Evolutionary conservation across 129 eudicot genomes (phyloP), one percentile per base, ranked within the genome.

Genomic region (Chrysanthemum seticuspe): DNA sequence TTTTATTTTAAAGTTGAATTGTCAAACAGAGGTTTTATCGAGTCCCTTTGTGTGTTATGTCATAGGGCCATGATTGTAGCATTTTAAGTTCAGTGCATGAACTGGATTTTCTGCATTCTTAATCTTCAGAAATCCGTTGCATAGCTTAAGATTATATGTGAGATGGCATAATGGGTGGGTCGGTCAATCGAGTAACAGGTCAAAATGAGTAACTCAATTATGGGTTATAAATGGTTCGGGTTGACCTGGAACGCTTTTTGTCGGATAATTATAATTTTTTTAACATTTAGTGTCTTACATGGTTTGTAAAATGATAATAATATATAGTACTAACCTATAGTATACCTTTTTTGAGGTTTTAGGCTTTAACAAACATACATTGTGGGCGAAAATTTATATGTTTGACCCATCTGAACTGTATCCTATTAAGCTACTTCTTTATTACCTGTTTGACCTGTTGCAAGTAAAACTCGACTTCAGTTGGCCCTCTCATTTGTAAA

Each of bases 81-180:
- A 19, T 21, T 36, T 19, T 58, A 58, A 57, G 64, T n/a, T 58
- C n/a, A 1, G 64, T 59, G 64, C 31, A 59, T 40, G 47, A 40
- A 40, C 47, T 40, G 47, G 47, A 40, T 6, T 40, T 29, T 13
- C 31, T 62, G 67, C 48, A 62, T 12, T 29, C 31, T 10, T 10
- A 62, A 62, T 29, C 11, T 1, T 62, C 5, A 2, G 47, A 29
- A 27, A 62, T 62, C 19, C 31, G 1, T 62, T 62, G 67, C 14
- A 36, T n/a, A 29, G 14, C 67, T 62, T 62, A 62, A 21, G 48
- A 29, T 29, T 62, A 62, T 62, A 62, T 31, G 27, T 19, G 67
- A 62, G 19, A 16, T 29, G 31, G 12, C 16, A 62, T 23, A 13
- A 3, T 25, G 67, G 11, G 48, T 13, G 67, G 44, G 66, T 61